Evolutionary conservation across 1,284 basidiomycete genomes (phyloP), one percentile per base, ranked within the genome.

Genomic region (Hypsizygus ulmarius): DNA sequence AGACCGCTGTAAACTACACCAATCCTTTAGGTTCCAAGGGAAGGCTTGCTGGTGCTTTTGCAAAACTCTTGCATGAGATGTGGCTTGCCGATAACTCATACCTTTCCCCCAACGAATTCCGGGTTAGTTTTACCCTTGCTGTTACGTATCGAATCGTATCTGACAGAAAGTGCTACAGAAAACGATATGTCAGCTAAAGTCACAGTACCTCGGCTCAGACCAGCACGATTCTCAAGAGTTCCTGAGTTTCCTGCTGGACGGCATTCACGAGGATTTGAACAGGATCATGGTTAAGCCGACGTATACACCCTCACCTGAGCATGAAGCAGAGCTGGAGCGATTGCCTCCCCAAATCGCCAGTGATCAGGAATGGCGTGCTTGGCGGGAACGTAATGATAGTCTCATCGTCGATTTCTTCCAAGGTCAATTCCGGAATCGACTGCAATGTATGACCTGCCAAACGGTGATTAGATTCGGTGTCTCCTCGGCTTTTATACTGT

Each of bases 151-250:
- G 8, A 16, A 6, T 16, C 36, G 45, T 6, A 35, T 9, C 21
- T 50, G 33, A 42, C 32, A n/a, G 5, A 33, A 1, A 19, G 29
- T 21, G 18, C 42, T 27, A 12, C 47, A 93, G 87, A 84, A 82
- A 73, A 85, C 87, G n/a, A 88, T 97, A 56, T 90, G 90, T 56
- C 72, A 73, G 43, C 86, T 92, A 55, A 93, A 92, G n/a, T 73
- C 80, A 1, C 91, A 94, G 64, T 99, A 98, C 65, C 81, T 83
- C 19, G 93, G 93, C 0, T 83, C 87, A 10, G 90, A 96, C 53
- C 96, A 99, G 68, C 96, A 99, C 62, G 96, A 99, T 68, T 96
- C 93, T 16, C 96, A 98, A 69, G 96, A 99, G 70, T 96, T 98
- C 68, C 76, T 99, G 18, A 91, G 86, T 27, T 97, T 97, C 72